These are phyloP conservation scores for Pseudohyphozyma bogoriensis DNA, from an alignment of 768 basidiomycete species.

Conservation along the genomic window DNA sequence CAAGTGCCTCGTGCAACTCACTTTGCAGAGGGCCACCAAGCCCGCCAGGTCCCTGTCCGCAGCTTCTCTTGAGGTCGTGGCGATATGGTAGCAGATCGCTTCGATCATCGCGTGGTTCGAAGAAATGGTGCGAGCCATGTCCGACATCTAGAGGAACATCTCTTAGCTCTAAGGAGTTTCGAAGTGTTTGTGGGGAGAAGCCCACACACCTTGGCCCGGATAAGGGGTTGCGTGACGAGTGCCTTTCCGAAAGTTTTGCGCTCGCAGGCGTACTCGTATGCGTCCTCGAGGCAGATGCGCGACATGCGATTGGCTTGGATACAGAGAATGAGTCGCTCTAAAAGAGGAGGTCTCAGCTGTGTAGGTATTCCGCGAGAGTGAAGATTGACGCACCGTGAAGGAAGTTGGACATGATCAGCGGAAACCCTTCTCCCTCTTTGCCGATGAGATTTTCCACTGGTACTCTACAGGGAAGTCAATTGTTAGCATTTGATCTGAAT, in stretches of 20 bases:
- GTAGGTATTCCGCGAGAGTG: too few species aligned
- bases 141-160: background rate
- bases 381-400: background rate
- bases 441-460: constrained; percentile 34
- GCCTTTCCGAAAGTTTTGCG: constrained; percentile 29
- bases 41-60: constrained; percentile 4
- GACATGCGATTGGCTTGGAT: constrained; percentile 12
- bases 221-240: constrained; percentile 28
- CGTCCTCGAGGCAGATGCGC: constrained; percentile 26
- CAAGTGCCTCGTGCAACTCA: background rate
- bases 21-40: background rate
- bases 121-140: constrained; percentile 1
- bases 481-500: background rate
- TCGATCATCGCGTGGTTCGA: constrained; percentile 5
- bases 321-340: background rate
- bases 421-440: constrained; percentile 33
- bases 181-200: background rate
- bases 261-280: constrained; percentile 12
- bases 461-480: constrained; percentile 19
- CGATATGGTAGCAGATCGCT: background rate
- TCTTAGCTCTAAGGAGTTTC: background rate
- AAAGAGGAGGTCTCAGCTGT: background rate
- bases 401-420: constrained; percentile 30
- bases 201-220: constrained; percentile 22
- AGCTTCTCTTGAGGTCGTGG: background rate